Evolutionary conservation across 2,329 filamentous ascomycete species (phyloP).

Genomic region (Bipolaris oryzae): DNA sequence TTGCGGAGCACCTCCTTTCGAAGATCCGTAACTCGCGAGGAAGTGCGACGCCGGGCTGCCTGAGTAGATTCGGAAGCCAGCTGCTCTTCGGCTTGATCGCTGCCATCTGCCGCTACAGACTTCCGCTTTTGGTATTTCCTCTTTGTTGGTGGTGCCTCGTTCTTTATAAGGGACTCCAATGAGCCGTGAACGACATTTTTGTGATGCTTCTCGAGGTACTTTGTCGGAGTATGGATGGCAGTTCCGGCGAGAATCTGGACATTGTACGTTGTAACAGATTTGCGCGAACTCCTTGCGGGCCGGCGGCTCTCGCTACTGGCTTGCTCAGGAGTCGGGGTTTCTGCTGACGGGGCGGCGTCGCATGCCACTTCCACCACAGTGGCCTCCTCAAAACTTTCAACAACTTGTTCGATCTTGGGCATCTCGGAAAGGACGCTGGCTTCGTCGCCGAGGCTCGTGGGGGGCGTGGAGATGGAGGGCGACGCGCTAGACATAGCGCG

Average conservation of each 20-base stretch:
- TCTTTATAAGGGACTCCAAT: conserved; percentile 25
- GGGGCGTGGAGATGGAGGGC: conserved; percentile 65
- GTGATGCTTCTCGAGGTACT: conserved; percentile 48
- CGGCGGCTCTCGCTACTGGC: conserved; percentile 36
- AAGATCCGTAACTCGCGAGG: conserved; percentile 41
- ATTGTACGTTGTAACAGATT: conserved; percentile 69
- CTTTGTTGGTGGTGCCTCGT: conserved; percentile 26
- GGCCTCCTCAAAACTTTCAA: conserved; percentile 33
- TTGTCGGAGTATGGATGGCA: conserved; percentile 61
- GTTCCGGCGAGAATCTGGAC: conserved; percentile 67
- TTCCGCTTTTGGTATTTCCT: conserved; percentile 24
- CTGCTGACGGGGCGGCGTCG: conserved; percentile 28
- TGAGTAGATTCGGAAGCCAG: conserved; percentile 41
- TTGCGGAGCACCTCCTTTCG: conserved; percentile 44
- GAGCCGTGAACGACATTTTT: conserved; percentile 45
- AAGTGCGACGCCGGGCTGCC: conserved; percentile 41
- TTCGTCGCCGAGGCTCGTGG: conserved; percentile 69
- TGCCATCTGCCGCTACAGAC: conserved; percentile 16
- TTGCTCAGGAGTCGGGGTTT: conserved; percentile 22
- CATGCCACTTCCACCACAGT: conserved; percentile 17
- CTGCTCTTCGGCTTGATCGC: conserved; percentile 40
- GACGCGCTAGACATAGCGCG: conserved; percentile 59
- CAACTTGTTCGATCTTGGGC: conserved; percentile 37
- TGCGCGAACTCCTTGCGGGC: conserved; percentile 59
- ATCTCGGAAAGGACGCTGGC: conserved; percentile 59